Base-by-base conservation (phyloP, 305 asterid genomes). In the Plantago lanceolata region DNA sequence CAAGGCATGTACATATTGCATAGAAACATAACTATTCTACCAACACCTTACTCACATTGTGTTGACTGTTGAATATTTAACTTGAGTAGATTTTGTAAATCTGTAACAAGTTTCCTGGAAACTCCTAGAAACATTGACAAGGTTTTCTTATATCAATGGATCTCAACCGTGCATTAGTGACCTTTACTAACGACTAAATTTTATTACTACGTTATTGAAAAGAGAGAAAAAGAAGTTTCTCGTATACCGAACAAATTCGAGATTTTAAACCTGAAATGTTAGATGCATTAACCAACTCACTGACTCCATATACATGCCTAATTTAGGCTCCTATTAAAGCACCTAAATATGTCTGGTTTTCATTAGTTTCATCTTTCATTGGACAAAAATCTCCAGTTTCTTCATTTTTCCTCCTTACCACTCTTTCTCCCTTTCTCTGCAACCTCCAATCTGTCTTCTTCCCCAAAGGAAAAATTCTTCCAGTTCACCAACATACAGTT, bases 401-500 rank as follows among this genome's bases (percentile, higher is more conserved):
- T 65, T 29, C 53, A 61, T 61, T 35, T 19, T 51, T 21, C 59
- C 18, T 19, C 65, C 47, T 21, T 3, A 24, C 54, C 48, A 24
- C 11, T n/a, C 19, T 31, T 53, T 62, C 18, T 20, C 71, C 48
- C 17, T 6, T 59, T 49, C 35, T 17, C 5, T 20, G 44, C 47
- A 52, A 43, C 50, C 59, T 52, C 68, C 45, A 21, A 47, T 59
- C 35, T 59, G 2, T 0, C 48, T 31, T 64, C 67, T 75, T 71
- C 60, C 69, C 48, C 65, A 87, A 83, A 92, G 92, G 84, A 81
- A 87, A 85, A 87, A 85, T 76, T 73, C 74, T 63, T 44, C 79
- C 54, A 74, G 51, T 71, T 79, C 85, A 28, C 75, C 74, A 16
- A 63, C 80, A 28, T 65, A 79, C 9, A 79, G 79, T 57, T 79